Evolutionary conservation across 331 rosid species (phyloP), one percentile per base, ranked within the genome.

Genomic region (Erythrophleum ivorense): DNA sequence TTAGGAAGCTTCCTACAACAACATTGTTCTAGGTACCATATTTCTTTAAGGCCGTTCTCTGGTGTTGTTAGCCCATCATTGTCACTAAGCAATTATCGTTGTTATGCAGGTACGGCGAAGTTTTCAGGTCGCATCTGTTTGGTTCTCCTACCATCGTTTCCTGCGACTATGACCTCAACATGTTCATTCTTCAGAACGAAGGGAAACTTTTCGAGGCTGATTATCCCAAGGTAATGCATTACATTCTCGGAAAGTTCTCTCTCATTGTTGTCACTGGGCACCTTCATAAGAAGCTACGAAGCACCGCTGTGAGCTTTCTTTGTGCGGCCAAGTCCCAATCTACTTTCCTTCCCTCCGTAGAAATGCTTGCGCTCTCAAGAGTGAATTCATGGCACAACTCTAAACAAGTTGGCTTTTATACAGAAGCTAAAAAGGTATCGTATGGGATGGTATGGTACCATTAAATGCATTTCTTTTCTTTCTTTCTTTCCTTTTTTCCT

Each of bases 151-250:
- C 95, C 80, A 88, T 92, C 34, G 95, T 94, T 54, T 94, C 98
- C 12, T 94, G 95, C 57, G 94, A 94, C 84, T 80, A 79, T 73
- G 94, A 92, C 76, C 84, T 94, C 58, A 94, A 89, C 87, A 33
- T 68, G 89, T 92, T 86, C 40, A 76, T 94, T 84, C 95, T 94
- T 86, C 97, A 92, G 58, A 94, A 94, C 62, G 95, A 94, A 71
- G 92, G 91, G 38, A 94, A 81, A 69, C 67, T 92, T 15, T 92
- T 94, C 82, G 87, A 86, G 46, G 88, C 80, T 57, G 87, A 89
- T 79, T 94, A 94, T 80, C 98, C 98, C 3, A 91, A 88, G 70
- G 80, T 81, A 9, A 89, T 94, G 78, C 97, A 88, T 65, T 86
- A 85, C 8, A 94, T 94, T 75, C 90, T 92, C 41, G 98, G 97